These are phyloP conservation scores for Peniophora sp. DNA, from an alignment of 1,284 basidiomycete species.

Conservation along the genomic window DNA sequence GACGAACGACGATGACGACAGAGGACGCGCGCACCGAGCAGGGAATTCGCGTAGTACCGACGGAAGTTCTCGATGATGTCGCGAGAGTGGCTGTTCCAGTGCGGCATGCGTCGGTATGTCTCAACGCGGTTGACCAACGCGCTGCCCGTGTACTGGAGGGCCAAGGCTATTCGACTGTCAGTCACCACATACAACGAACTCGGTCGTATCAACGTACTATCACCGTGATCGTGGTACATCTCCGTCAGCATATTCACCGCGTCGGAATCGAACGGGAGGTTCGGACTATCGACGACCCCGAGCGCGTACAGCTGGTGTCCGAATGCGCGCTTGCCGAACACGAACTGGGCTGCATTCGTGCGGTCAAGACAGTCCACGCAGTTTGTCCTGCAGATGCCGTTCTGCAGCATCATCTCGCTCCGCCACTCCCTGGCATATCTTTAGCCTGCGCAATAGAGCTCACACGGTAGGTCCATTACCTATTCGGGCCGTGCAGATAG, in stretches of 20 bases:
- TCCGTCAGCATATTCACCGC: conserved; percentile 97
- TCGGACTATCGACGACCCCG: conserved; percentile 79
- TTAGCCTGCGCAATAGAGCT: conserved; percentile 1
- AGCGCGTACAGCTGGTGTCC: conserved; percentile 96
- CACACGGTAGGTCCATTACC: conserved; percentile 22
- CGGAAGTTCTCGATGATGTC: conserved; percentile 97
- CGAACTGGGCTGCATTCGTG: conserved; percentile 97
- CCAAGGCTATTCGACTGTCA: conserved; percentile 59
- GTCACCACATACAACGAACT: not conserved
- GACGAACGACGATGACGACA: not conserved
- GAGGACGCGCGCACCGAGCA: conserved; percentile 52
- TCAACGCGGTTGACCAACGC: conserved; percentile 96
- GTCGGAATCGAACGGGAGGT: conserved; percentile 89
- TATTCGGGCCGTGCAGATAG: conserved; percentile 39
- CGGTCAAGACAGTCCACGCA: conserved; percentile 97
- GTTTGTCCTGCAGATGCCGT: conserved; percentile 85
- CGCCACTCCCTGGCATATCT: conserved; percentile 37
- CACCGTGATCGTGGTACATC: conserved; percentile 98
- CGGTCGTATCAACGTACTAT: conserved; percentile 52
- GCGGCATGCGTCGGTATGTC: conserved; percentile 91
- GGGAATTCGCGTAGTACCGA: conserved; percentile 93
- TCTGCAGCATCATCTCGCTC: conserved; percentile 74
- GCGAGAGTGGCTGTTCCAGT: conserved; percentile 97
- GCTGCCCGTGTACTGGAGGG: conserved; percentile 94
- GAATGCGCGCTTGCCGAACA: conserved; percentile 92